Base-by-base conservation (phyloP, 1,139 yeast species). In the Arxiozyma bovina region DNA sequence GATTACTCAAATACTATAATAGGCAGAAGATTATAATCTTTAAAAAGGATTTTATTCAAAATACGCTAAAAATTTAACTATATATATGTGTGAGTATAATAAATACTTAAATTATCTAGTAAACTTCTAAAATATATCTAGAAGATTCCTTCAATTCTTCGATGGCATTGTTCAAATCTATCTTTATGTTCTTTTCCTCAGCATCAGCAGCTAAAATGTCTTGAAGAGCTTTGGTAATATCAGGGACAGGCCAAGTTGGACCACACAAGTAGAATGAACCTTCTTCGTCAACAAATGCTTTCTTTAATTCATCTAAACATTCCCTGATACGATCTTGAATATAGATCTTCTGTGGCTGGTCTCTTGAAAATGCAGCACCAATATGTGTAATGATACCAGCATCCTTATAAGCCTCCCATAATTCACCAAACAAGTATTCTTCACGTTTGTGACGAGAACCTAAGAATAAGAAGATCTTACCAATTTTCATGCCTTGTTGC, bases 201-300 rank as follows among this genome's bases (percentile, higher is more conserved):
- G 96, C 96, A 59, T 88, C 96, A 53, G 81, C 79, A 22, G 71
- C 70, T 53, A 90, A 78, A 64, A 93, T 87, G 62, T 88, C 96
- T 67, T 86, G 87, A 62, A 93, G 77, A 63, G 96, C 95, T 51
- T 86, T 88, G 56, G 96, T 88, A 64, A 93, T 87, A 71, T 91
- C 97, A 20, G 98, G 97, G 64, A 93, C 98, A 34, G 99, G 99
- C 99, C 99, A 93, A 1, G 98, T 93, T 48, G 98, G 98, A 60
- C 99, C 99, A 82, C 99, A 93, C 69, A 93, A 79, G 74, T 93
- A 93, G 80, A 93, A 91, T 25, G 90, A 84, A 56, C 98, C 99
- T 54, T 85, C 76, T 73, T 90, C 80, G 57, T 75, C 74, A 50
- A 85, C 85, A 70, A 91, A 81, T 42, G 96, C 94, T 54, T 82